These are phyloP conservation scores for Aspergillus sp. DNA, from an alignment of 2,329 filamentous ascomycete species.

Conservation along the genomic window DNA sequence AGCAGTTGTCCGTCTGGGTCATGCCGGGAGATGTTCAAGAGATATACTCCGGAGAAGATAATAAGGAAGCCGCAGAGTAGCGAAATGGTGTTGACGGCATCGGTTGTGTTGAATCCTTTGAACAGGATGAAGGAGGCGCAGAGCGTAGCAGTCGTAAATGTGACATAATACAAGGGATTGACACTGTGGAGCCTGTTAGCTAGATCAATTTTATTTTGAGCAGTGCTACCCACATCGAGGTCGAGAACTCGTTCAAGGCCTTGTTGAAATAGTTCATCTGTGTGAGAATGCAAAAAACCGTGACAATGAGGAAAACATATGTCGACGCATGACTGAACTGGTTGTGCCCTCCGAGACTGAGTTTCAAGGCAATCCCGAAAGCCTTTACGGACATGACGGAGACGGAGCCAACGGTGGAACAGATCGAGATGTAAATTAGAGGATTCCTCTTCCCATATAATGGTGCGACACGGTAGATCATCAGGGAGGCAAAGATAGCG, in stretches of 20 bases:
- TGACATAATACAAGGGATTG: conserved; percentile 95
- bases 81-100: conserved; percentile 87
- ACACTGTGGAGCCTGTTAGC: conserved; percentile 58
- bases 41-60: conserved; percentile 93
- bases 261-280: conserved; percentile 99
- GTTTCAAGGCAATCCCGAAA: conserved; percentile 94
- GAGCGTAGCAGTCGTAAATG: conserved; percentile 91
- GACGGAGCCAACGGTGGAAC: conserved; percentile 92
- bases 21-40: conserved; percentile 89
- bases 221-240: conserved; percentile 74
- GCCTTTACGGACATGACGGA: conserved; percentile 99
- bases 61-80: conserved; percentile 89
- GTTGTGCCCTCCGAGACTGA: conserved; percentile 89
- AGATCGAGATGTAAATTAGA: conserved; percentile 94
- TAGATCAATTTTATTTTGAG: not conserved
- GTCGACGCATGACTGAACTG: conserved; percentile 94
- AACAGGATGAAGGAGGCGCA: conserved; percentile 96
- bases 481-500: conserved; percentile 78
- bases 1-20: conserved; percentile 79
- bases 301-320: conserved; percentile 95
- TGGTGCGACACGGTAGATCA: conserved; percentile 95
- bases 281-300: conserved; percentile 87
- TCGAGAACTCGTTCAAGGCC: conserved; percentile 91
- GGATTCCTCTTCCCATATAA: conserved; percentile 92
- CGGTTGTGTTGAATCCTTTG: conserved; percentile 91